A percentile compares a stretch with the other conserved stretches of the same genome.
These are phyloP conservation scores for Austroboletus eburneus DNA, from an alignment of 768 basidiomycete species.

Conservation along the genomic window DNA sequence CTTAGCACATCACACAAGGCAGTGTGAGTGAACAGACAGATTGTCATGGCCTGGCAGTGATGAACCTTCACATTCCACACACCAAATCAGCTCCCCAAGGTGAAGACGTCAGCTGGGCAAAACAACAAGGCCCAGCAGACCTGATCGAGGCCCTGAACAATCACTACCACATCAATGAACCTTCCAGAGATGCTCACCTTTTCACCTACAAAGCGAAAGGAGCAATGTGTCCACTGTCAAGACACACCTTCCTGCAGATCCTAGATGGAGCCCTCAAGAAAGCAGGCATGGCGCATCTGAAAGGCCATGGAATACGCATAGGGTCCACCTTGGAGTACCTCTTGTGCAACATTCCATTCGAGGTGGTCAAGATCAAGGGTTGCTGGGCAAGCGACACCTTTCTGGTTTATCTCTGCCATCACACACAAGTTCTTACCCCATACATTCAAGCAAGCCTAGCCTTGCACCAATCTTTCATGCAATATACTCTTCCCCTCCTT, in stretches of 20 bases:
- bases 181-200: constrained; percentile 19
- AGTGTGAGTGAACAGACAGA: constrained; percentile 21
- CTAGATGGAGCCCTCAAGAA: constrained; percentile 9
- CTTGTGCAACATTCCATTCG: constrained; percentile 33
- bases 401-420: constrained; percentile 22
- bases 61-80: constrained; percentile 8
- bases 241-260: constrained; percentile 18
- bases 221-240: constrained; percentile 23
- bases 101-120: constrained; percentile 35
- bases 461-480: constrained; percentile 3
- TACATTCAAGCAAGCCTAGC: constrained; percentile 27
- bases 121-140: constrained; percentile 26
- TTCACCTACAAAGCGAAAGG: constrained; percentile 26
- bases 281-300: constrained; percentile 10
- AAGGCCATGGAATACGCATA: constrained; percentile 28
- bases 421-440: constrained; percentile 26
- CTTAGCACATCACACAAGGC: constrained; percentile 25
- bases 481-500: constrained; percentile 16
- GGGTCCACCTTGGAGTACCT: constrained; percentile 36
- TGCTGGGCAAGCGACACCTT: constrained; percentile 37
- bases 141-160: constrained; percentile 19
- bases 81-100: constrained; percentile 16
- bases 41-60: constrained; percentile 16
- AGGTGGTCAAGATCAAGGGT: constrained; percentile 34
- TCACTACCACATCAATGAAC: constrained; percentile 31